phyloP scores from a whole-genome alignment of 768 basidiomycete species.

The Porpolomopsis calyptriformis region DNA sequence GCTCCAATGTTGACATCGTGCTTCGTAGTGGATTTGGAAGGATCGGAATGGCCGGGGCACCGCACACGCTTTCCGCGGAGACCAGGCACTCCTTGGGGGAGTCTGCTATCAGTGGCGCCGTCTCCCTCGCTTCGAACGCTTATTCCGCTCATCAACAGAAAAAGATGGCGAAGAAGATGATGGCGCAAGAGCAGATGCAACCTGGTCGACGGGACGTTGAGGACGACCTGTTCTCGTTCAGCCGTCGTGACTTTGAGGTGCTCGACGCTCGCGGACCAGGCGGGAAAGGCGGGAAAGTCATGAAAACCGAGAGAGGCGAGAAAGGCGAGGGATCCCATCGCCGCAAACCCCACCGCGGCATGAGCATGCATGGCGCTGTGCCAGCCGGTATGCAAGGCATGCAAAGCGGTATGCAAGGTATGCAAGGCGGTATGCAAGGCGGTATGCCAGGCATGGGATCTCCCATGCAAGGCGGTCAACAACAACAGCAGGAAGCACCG shows the following conservation, averaged over 20 bases:
- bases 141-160: not conserved
- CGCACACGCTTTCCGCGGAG: not conserved
- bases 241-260: not conserved
- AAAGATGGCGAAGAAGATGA: not conserved
- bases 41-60: not conserved
- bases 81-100: not conserved
- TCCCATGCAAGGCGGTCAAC: not conserved
- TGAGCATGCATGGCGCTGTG: not conserved
- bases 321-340: too few species aligned
- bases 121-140: too few species aligned
- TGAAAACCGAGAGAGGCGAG: not conserved
- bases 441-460: not conserved
- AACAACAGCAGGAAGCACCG: not conserved
- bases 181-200: not conserved
- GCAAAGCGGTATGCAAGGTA: not conserved
- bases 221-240: too few species aligned
- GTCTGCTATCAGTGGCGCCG: not conserved
- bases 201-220: not conserved
- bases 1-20: not conserved
- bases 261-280: not conserved
- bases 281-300: not conserved
- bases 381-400: not conserved
- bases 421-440: not conserved
- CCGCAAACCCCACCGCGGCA: not conserved
- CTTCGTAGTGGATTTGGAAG: not conserved